A percentile compares a stretch with the other conserved stretches of the same genome.
phyloP scores from a whole-genome alignment of 2,329 filamentous ascomycete species.

The Pseudogymnoascus sp. region DNA sequence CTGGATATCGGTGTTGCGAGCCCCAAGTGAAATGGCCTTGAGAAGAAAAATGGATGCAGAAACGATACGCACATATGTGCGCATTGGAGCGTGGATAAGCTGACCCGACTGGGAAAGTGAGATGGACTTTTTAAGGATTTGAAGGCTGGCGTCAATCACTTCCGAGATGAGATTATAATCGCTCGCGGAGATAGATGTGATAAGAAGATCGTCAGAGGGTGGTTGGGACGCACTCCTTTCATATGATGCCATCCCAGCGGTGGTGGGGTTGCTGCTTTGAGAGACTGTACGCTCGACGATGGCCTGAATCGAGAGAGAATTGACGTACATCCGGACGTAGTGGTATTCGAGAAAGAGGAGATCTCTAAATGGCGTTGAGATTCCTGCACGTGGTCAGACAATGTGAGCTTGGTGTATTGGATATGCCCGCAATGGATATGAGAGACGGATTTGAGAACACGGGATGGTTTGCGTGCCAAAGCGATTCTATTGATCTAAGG shows the following conservation, averaged over 20 bases:
- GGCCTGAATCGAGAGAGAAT: conserved; percentile 46
- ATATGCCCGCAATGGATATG: neutral
- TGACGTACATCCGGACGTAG: conserved; percentile 35
- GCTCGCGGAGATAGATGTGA: conserved; percentile 37
- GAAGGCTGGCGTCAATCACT: conserved; percentile 44
- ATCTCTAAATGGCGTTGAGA: neutral
- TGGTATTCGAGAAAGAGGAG: conserved; percentile 45
- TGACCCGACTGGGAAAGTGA: conserved; percentile 37
- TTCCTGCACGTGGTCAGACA: neutral
- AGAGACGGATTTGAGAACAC: neutral
- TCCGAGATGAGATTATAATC: conserved; percentile 49
- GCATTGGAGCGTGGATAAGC: conserved; percentile 44
- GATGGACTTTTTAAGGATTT: conserved; percentile 41
- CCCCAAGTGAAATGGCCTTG: conserved; percentile 13
- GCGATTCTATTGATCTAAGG: neutral
- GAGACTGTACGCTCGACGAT: conserved; percentile 44
- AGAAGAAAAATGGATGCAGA: conserved; percentile 44
- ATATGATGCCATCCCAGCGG: conserved; percentile 26
- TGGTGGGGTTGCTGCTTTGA: conserved; percentile 23
- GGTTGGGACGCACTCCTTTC: neutral
- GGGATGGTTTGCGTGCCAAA: neutral
- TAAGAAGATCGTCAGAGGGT: conserved; percentile 16
- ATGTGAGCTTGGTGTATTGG: conserved; percentile 20
- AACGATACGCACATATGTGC: conserved; percentile 45
- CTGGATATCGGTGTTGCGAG: conserved; percentile 9